A percentile compares a stretch with the other conserved stretches of the same genome.
These are phyloP conservation scores for Labyrinthula sp. DNA, from an alignment of 352 stramenopile species.

Conservation along the genomic window DNA sequence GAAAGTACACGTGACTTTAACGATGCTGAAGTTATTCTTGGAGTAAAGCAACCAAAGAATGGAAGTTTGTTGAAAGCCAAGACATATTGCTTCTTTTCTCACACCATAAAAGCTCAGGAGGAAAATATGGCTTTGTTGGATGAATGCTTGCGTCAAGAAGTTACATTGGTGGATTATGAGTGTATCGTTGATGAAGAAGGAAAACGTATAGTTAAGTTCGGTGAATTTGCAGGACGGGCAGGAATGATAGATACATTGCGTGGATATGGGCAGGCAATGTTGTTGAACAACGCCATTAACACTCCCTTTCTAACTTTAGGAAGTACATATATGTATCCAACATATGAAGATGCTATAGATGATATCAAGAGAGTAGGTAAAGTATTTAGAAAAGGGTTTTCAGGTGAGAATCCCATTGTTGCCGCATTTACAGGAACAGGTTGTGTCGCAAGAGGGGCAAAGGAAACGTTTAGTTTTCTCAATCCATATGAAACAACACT, in stretches of 20 bases:
- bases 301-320: constrained; percentile 78
- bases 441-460: constrained; percentile 73
- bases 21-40: constrained; percentile 65
- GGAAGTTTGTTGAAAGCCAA: constrained; percentile 58
- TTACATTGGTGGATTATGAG: constrained; percentile 84
- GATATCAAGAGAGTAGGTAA: constrained; percentile 52
- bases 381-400: constrained; percentile 50
- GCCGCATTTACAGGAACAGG: constrained; percentile 77
- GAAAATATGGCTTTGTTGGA: constrained; percentile 83
- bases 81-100: constrained; percentile 86
- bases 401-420: constrained; percentile 47
- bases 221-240: constrained; percentile 69
- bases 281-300: constrained; percentile 68
- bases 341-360: constrained; percentile 61
- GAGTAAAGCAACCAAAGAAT: constrained; percentile 73
- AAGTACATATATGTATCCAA: constrained; percentile 73
- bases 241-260: constrained; percentile 79
- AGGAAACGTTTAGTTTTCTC: constrained; percentile 76
- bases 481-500: constrained; percentile 70
- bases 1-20: constrained; percentile 71
- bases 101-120: constrained; percentile 82
- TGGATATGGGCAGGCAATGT: constrained; percentile 63
- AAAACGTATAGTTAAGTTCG: constrained; percentile 72
- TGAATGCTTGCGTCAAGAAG: constrained; percentile 60
- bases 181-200: constrained; percentile 62